Percentiles rank a stretch among this genome's conserved stretches.
These are phyloP conservation scores for Pseudocercospora fuligena DNA, from an alignment of 2,329 filamentous ascomycete species.

Conservation along the genomic window DNA sequence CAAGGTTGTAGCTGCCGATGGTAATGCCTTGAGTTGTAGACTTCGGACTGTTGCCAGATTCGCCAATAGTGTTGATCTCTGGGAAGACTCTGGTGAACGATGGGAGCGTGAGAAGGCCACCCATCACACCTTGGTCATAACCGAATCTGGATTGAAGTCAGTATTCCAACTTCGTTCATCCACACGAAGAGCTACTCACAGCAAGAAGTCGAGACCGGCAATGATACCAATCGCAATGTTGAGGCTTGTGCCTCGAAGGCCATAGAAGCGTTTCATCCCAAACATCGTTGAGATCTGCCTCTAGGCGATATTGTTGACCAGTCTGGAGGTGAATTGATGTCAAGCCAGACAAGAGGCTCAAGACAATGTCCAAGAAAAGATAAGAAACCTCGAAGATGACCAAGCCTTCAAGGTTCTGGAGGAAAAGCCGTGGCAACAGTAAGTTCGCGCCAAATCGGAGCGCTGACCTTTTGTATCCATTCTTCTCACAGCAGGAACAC, in stretches of 20 bases:
- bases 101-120: slow-evolving; percentile 49
- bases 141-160: slow-evolving; percentile 9
- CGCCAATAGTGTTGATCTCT: slow-evolving; percentile 41
- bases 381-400: slow-evolving; percentile 6
- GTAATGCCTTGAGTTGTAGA: slow-evolving; percentile 27
- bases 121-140: slow-evolving; percentile 45
- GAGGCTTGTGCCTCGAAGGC: slow-evolving; percentile 48
- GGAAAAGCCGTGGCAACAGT: background rate
- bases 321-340: background rate
- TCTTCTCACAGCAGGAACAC: slow-evolving; percentile 14
- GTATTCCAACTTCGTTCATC: background rate
- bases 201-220: slow-evolving; percentile 47
- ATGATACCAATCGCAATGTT: slow-evolving; percentile 50
- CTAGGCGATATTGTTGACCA: background rate
- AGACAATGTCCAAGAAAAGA: background rate
- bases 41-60: slow-evolving; percentile 17
- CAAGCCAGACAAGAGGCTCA: slow-evolving; percentile 2
- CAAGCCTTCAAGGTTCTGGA: slow-evolving; percentile 4
- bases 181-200: slow-evolving; percentile 10
- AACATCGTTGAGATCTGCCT: slow-evolving; percentile 14
- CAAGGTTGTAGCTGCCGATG: slow-evolving; percentile 41
- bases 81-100: slow-evolving; percentile 51
- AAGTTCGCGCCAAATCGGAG: slow-evolving; percentile 14
- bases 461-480: slow-evolving; percentile 19
- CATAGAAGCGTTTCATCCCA: slow-evolving; percentile 40